phyloP scores from a whole-genome alignment of 352 stramenopile genomes.

The Pythium myriotylum region DNA sequence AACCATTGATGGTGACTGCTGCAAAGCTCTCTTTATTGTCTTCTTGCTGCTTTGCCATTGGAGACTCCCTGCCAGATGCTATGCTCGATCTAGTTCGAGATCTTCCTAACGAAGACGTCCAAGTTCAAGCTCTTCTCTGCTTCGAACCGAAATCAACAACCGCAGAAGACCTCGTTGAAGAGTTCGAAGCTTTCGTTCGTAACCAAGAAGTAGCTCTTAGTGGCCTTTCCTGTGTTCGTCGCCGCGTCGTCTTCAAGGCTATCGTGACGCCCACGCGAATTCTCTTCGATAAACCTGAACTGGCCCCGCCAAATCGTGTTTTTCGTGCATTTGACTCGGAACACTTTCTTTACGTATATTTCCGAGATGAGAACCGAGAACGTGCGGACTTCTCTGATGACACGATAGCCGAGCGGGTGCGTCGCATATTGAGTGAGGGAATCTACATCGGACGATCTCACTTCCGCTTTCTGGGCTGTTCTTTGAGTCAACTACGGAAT shows the following conservation, averaged over 20 bases:
- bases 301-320: constrained; percentile 63
- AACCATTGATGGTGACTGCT: background rate
- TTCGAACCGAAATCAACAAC: constrained; percentile 19
- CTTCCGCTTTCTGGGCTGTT: constrained; percentile 73
- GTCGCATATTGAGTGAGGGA: constrained; percentile 21
- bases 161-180: background rate
- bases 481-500: constrained; percentile 76
- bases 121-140: constrained; percentile 15
- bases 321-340: constrained; percentile 67
- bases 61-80: constrained; percentile 4
- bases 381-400: constrained; percentile 51
- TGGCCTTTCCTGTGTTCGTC: constrained; percentile 19
- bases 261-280: constrained; percentile 71
- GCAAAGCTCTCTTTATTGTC: constrained; percentile 6
- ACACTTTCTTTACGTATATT: constrained; percentile 87
- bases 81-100: constrained; percentile 18
- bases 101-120: constrained; percentile 14
- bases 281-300: constrained; percentile 55
- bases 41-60: constrained; percentile 16
- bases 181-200: constrained; percentile 24
- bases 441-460: constrained; percentile 23
- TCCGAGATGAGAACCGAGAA: constrained; percentile 80
- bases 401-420: constrained; percentile 29
- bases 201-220: constrained; percentile 7
- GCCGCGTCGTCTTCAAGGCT: constrained; percentile 54